Conservation (phyloP, 2,329 filamentous ascomycete genomes). For the Aspergillus novoparasiticus region DNA sequence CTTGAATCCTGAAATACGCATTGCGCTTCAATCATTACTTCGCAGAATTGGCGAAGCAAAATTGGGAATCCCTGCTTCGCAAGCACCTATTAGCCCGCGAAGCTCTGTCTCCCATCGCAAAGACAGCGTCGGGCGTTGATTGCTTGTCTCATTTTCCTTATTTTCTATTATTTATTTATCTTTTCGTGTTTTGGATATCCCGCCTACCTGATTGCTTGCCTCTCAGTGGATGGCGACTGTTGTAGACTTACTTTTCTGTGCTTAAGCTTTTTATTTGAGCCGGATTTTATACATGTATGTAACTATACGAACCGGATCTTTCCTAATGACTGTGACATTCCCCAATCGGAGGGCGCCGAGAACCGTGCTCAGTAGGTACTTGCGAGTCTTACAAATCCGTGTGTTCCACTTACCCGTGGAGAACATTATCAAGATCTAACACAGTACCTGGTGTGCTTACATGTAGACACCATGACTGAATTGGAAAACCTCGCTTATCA, state of each 20-base stretch:
- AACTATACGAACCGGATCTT: background rate
- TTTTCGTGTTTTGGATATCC: conserved; percentile 34
- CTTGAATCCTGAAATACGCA: conserved; percentile 75
- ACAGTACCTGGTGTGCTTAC: too few species aligned
- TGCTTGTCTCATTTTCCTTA: background rate
- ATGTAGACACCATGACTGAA: too few species aligned
- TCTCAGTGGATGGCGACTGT: conserved; percentile 18
- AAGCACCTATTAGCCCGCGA: conserved; percentile 35
- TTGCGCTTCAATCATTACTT: conserved; percentile 75
- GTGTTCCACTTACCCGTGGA: too few species aligned
- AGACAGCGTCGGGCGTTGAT: conserved; percentile 30
- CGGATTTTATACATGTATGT: conserved; percentile 18
- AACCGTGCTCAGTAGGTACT: background rate
- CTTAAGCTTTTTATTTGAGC: conserved; percentile 9
- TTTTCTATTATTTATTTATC: conserved; percentile 11
- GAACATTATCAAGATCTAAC: too few species aligned
- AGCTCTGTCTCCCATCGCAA: conserved; percentile 39
- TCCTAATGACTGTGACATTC: background rate
- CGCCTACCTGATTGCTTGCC: conserved; percentile 24
- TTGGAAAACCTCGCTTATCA: too few species aligned
- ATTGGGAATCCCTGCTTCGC: conserved; percentile 49
- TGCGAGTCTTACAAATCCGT: too few species aligned
- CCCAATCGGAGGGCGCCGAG: background rate
- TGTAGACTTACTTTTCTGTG: conserved; percentile 26
- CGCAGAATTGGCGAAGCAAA: conserved; percentile 79